Base-by-base conservation (phyloP, 2,329 filamentous ascomycete genomes). In the Claviceps lovelessii region DNA sequence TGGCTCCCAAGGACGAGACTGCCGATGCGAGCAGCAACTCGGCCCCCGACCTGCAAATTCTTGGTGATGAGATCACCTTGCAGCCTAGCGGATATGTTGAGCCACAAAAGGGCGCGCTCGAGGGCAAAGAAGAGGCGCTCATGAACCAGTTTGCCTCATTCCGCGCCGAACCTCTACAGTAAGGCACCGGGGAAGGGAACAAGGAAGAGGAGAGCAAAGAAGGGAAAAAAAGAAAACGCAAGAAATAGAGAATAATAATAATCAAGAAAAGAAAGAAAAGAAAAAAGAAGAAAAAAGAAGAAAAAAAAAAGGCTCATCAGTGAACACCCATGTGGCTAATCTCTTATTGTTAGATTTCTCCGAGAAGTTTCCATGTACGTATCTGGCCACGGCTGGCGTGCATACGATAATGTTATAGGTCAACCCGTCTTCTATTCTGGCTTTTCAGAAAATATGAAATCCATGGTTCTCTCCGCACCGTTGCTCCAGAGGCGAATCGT, bases 351-450 rank as follows among this genome's bases (percentile, higher is more conserved):
- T 72, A 85, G 90, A 59, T 97, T 97, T 68, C 81, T 97, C 35
- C 88, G 90, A 61, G 93, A 98, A 73, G 85, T 98, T 39, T 93
- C 88, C 49, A 77, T 95, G 39, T 90, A 97, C 70, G 86, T 97
- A 59, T 91, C 89, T 13, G 93, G 93, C 54, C 86, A 87, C 52
- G 91, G 90, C 67, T 98, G 93, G 93, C 87, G 93, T 58, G 88
- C 88, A 57, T 98, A 98, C 73, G 89, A 97, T 65, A 76, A 86
- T 58, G 79, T 90, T 58, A 85, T 97, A 62, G 93, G 93, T 28
- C 90, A 95, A 67, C 89, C 90, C 10, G 85, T 96, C 59, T 97
- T 91, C 73, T 98, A 96, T 69, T 73, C 84, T 0, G 93, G 93
- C 31, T 98, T 95, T 71, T 85, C 84, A 33, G 91, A 96, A 59